Percentiles rank a stretch among this genome's conserved stretches.
Conservation (phyloP, 352 stramenopile species). For the Pythium vanterpoolii region DNA sequence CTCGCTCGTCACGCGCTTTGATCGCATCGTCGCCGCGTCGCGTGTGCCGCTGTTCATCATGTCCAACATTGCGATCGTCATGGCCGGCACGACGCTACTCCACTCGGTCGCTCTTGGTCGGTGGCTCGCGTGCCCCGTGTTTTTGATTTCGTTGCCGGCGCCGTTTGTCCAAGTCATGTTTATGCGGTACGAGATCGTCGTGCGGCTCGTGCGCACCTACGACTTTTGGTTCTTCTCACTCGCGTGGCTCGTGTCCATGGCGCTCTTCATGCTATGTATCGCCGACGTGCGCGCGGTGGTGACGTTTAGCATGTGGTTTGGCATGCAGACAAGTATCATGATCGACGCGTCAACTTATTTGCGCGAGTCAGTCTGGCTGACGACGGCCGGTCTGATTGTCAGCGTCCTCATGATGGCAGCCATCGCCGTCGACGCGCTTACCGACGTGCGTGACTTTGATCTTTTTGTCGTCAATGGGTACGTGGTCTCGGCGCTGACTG, state of each 20-base stretch:
- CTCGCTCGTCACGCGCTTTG: neutral
- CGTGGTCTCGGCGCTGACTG: neutral
- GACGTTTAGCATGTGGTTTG: constrained; percentile 4
- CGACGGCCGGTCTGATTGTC: neutral
- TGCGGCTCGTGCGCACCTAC: constrained; percentile 23
- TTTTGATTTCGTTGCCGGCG: constrained; percentile 3
- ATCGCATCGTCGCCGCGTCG: neutral
- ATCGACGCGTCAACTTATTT: constrained; percentile 25
- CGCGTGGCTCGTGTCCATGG: constrained; percentile 12
- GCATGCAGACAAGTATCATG: constrained; percentile 27
- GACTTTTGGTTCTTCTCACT: constrained; percentile 36
- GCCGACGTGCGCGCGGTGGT: constrained; percentile 18
- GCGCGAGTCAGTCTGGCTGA: constrained; percentile 11
- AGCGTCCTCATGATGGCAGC: constrained; percentile 3
- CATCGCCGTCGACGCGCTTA: neutral
- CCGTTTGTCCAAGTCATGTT: constrained; percentile 1
- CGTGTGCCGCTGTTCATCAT: neutral
- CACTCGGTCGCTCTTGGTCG: neutral
- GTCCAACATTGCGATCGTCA: neutral
- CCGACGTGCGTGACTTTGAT: constrained; percentile 4
- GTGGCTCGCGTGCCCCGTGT: constrained; percentile 5
- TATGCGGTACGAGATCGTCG: constrained; percentile 20
- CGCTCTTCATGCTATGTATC: constrained; percentile 20
- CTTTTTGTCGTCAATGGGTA: constrained; percentile 15
- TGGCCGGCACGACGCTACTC: neutral